Evolutionary conservation across 2,329 filamentous ascomycete species (phyloP).

Genomic region (Hypoxylon sp.): DNA sequence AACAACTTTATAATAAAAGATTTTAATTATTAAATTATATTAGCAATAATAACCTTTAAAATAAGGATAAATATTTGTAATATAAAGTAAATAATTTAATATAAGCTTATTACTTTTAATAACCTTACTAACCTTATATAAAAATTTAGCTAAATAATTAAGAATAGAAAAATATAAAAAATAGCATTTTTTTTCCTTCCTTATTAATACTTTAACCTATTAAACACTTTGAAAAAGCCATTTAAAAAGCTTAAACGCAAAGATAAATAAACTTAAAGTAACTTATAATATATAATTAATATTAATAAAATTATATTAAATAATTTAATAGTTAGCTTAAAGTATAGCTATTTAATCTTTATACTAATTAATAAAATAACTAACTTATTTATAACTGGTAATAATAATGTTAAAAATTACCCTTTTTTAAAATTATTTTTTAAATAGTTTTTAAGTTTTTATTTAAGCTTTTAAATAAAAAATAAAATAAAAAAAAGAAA

Average conservation of each 20-base stretch:
- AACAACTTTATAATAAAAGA: conserved; percentile 7
- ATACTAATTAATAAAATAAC: not conserved
- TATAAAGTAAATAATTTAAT: conserved; percentile 10
- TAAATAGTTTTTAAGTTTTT: too few relatives aligned
- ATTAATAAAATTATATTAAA: too few relatives aligned
- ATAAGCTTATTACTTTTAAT: conserved; percentile 1
- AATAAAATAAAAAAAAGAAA: not conserved
- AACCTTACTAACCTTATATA: conserved; percentile 6
- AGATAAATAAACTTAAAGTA: not conserved
- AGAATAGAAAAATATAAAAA: conserved; percentile 4
- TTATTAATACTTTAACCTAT: conserved; percentile 18
- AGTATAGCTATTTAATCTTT: too few relatives aligned
- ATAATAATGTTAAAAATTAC: not conserved
- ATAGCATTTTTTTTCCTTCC: conserved; percentile 4
- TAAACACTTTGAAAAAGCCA: not conserved
- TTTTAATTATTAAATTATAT: conserved; percentile 16
- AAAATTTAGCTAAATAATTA: conserved; percentile 8
- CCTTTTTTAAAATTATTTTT: not conserved
- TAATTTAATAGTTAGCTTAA: too few relatives aligned
- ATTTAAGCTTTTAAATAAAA: not conserved
- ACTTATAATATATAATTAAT: too few relatives aligned
- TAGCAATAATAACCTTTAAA: conserved; percentile 4
- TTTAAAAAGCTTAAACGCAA: not conserved
- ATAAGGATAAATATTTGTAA: conserved; percentile 17
- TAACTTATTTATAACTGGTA: not conserved